Evolutionary conservation across 1,284 basidiomycete species (phyloP).

Genomic region (Boletellus deceptivus): DNA sequence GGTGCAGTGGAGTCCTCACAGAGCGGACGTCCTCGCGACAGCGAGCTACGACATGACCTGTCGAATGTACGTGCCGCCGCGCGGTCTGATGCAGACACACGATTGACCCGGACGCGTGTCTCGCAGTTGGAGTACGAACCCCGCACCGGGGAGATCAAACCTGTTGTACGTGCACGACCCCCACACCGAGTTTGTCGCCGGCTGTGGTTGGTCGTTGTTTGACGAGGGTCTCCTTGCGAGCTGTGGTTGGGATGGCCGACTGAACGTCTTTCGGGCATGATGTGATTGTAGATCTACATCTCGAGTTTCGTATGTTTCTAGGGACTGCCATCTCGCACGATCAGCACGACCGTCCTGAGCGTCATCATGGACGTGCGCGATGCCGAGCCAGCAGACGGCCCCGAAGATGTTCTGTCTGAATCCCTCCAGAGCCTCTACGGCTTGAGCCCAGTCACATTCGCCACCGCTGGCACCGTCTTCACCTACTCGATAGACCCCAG

Average conservation of each 20-base stretch:
- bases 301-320: not conserved
- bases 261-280: conserved; percentile 72
- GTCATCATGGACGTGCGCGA: conserved; percentile 2
- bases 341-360: not conserved
- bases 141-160: conserved; percentile 51
- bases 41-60: conserved; percentile 98
- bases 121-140: conserved; percentile 61
- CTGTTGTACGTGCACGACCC: conserved; percentile 73
- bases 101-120: not conserved
- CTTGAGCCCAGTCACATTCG: conserved; percentile 56
- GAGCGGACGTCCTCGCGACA: conserved; percentile 75
- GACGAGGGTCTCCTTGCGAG: conserved; percentile 84
- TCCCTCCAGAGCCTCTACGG: conserved; percentile 62
- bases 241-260: conserved; percentile 86
- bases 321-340: too few species aligned
- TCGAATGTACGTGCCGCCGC: conserved; percentile 67
- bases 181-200: conserved; percentile 95
- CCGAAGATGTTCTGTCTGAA: conserved; percentile 63
- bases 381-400: conserved; percentile 32
- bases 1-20: conserved; percentile 77
- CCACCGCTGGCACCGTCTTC: conserved; percentile 51
- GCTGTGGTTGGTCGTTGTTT: conserved; percentile 86
- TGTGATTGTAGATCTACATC: not conserved
- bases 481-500: conserved; percentile 34
- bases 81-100: not conserved